These are phyloP conservation scores for Diaporthe capsici DNA, from an alignment of 2,329 filamentous ascomycete species.

Conservation along the genomic window DNA sequence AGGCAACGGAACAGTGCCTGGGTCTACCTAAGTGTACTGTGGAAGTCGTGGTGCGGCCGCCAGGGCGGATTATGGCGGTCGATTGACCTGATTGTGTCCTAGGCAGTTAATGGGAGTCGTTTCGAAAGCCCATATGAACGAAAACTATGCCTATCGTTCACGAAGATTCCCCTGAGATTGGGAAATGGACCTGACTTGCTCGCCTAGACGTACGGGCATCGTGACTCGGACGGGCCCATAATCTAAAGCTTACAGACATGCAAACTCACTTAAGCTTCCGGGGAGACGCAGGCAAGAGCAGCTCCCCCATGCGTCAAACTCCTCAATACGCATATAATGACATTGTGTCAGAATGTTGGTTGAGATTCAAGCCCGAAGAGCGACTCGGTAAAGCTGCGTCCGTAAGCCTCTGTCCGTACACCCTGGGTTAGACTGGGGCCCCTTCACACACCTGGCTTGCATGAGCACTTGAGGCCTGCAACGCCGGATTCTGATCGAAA, in stretches of 20 bases:
- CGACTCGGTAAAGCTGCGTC: not conserved
- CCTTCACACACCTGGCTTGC: not conserved
- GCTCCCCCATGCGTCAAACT: not conserved
- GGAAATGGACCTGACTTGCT: too few species aligned
- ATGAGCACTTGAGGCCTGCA: too few species aligned
- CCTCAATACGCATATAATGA: not conserved
- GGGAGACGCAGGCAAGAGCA: not conserved
- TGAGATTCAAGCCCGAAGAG: not conserved
- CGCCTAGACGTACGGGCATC: not conserved
- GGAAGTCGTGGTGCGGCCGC: not conserved
- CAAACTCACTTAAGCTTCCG: conserved; percentile 6
- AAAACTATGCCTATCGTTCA: not conserved
- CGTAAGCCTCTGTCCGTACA: not conserved
- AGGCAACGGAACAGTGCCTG: conserved; percentile 4
- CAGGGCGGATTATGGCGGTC: too few species aligned
- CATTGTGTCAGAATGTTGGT: not conserved
- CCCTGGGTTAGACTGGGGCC: not conserved
- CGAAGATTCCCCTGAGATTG: too few species aligned
- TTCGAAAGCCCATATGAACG: not conserved
- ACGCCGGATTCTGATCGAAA: not conserved
- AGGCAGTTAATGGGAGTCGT: too few species aligned
- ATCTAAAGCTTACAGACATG: not conserved
- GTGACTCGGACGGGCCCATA: conserved; percentile 10
- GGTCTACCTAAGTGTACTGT: not conserved
- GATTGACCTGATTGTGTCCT: not conserved